A percentile compares a stretch with the other conserved stretches of the same genome.
These are phyloP conservation scores for Cytospora leucostoma DNA, from an alignment of 2,329 filamentous ascomycete genomes.

Conservation along the genomic window DNA sequence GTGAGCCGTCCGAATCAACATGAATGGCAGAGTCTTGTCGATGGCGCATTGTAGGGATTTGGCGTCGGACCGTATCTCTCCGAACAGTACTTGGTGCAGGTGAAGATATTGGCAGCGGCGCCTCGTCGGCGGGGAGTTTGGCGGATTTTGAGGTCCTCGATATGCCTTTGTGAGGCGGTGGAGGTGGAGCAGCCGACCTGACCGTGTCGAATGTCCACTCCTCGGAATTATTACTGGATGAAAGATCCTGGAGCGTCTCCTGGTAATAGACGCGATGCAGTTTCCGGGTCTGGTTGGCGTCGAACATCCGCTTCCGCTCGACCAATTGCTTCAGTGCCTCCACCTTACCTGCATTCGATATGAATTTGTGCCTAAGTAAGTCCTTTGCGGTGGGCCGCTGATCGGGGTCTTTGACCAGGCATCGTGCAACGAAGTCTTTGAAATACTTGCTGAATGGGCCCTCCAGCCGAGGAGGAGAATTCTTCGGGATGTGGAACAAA, in stretches of 20 bases:
- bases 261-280: slow-evolving; percentile 85
- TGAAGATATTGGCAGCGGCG: slow-evolving; percentile 58
- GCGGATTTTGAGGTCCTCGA: slow-evolving; percentile 58
- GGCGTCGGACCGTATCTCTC: slow-evolving; percentile 57
- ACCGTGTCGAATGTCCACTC: slow-evolving; percentile 97
- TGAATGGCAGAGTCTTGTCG: slow-evolving; percentile 31
- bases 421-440: slow-evolving; percentile 89
- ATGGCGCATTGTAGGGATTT: slow-evolving; percentile 42
- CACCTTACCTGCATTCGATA: slow-evolving; percentile 81
- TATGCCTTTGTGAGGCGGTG: slow-evolving; percentile 46
- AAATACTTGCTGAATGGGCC: slow-evolving; percentile 87
- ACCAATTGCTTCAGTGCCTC: slow-evolving; percentile 88
- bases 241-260: slow-evolving; percentile 78
- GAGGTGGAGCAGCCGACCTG: slow-evolving; percentile 63
- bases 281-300: slow-evolving; percentile 69
- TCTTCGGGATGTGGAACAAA: slow-evolving; percentile 87
- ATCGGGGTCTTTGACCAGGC: slow-evolving; percentile 89
- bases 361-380: slow-evolving; percentile 83
- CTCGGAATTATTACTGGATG: slow-evolving; percentile 68
- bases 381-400: slow-evolving; percentile 82
- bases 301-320: slow-evolving; percentile 77
- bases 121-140: slow-evolving; percentile 60
- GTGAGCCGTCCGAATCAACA: slow-evolving; percentile 44
- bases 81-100: slow-evolving; percentile 58
- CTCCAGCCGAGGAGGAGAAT: slow-evolving; percentile 79